These are phyloP conservation scores for Anthostomella pinea DNA, from an alignment of 2,329 filamentous ascomycete species.

Conservation along the genomic window DNA sequence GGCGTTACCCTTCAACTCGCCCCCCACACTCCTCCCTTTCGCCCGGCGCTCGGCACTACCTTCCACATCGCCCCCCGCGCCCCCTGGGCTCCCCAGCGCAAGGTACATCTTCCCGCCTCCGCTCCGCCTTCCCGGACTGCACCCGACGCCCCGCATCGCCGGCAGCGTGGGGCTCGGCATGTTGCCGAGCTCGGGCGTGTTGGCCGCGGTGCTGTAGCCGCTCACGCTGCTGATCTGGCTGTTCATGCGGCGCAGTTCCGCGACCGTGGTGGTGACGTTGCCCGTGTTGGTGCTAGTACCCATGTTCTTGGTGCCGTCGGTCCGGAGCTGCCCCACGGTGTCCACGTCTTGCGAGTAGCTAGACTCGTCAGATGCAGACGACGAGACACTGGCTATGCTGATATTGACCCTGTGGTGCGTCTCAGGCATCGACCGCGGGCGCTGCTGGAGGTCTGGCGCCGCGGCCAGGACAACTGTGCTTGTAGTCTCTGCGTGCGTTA, in stretches of 20 bases:
- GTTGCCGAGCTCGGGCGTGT: conserved; percentile 15
- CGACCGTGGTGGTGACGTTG: conserved; percentile 42
- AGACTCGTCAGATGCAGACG: conserved; percentile 5
- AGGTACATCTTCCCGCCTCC: conserved; percentile 47
- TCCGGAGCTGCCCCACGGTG: conserved; percentile 8
- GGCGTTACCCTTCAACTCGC: not conserved
- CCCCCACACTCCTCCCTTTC: not conserved
- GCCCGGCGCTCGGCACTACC: no score
- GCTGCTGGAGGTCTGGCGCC: no score
- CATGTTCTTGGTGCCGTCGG: no score
- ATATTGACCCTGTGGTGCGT: conserved; percentile 6
- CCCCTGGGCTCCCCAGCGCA: conserved; percentile 35
- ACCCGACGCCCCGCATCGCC: conserved; percentile 37
- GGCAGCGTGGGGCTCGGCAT: conserved; percentile 40
- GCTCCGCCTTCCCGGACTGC: conserved; percentile 33
- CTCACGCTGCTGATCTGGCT: conserved; percentile 47
- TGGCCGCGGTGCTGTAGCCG: conserved; percentile 40
- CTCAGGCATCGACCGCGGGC: no score
- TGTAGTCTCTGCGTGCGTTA: no score
- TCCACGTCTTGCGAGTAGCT: conserved; percentile 20
- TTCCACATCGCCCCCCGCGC: not conserved
- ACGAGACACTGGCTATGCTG: conserved; percentile 5
- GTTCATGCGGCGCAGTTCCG: conserved; percentile 57
- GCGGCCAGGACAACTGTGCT: no score
- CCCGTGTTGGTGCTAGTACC: conserved; percentile 8